These are phyloP conservation scores for Hypsizygus ulmarius DNA, from an alignment of 1,284 basidiomycete species.

Conservation along the genomic window DNA sequence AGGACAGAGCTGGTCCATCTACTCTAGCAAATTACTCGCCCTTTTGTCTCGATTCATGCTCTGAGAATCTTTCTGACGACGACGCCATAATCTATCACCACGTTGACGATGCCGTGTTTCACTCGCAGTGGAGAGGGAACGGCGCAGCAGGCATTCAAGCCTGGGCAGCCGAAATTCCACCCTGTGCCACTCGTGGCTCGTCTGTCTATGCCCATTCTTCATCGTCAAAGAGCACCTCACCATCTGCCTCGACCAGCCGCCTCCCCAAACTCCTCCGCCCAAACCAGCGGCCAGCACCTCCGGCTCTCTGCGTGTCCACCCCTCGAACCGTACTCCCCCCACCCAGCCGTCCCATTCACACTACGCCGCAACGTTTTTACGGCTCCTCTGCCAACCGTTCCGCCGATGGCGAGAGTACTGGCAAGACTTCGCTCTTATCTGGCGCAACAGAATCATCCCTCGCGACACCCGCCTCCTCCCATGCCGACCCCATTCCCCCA, in stretches of 20 bases:
- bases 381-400: constrained; percentile 20
- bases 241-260: constrained; percentile 23
- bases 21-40: constrained; percentile 5
- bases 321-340: constrained; percentile 27
- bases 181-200: constrained; percentile 23
- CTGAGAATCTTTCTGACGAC: constrained; percentile 13
- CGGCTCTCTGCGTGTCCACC: constrained; percentile 45
- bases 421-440: constrained; percentile 30
- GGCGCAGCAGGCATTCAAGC: constrained; percentile 33
- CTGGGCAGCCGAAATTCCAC: constrained; percentile 37
- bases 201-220: constrained; percentile 21
- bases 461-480: constrained; percentile 36
- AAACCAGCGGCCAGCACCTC: constrained; percentile 38
- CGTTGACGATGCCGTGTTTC: constrained; percentile 15
- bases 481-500: constrained; percentile 26
- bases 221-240: constrained; percentile 17
- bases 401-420: constrained; percentile 23
- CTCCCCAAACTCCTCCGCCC: constrained; percentile 42
- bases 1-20: constrained; percentile 25
- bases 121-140: constrained; percentile 25
- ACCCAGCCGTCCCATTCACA: constrained; percentile 30
- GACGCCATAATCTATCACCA: constrained; percentile 22
- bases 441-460: constrained; percentile 36
- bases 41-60: constrained; percentile 18
- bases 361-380: constrained; percentile 28